Conservation (phyloP, 2,329 filamentous ascomycete genomes). For the Fusarium drepaniforme region DNA sequence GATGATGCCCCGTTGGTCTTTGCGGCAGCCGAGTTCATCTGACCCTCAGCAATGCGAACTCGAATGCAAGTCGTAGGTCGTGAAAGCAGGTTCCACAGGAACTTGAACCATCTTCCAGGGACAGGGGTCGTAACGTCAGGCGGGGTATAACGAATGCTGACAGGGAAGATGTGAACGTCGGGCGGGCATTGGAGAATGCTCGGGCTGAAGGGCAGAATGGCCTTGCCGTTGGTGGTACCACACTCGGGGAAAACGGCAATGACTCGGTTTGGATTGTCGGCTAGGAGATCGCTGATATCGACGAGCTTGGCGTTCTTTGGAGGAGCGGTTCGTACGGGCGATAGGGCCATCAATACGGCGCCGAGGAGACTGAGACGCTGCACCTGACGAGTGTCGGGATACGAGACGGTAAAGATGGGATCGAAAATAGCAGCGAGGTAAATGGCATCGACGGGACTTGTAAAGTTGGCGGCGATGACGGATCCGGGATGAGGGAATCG, state of each 20-base stretch:
- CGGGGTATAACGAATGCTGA: conserved; percentile 90
- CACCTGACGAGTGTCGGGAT: conserved; percentile 79
- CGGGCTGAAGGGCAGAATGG: conserved; percentile 86
- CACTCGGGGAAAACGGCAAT: conserved; percentile 94
- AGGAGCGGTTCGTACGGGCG: conserved; percentile 64
- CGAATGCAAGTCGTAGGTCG: conserved; percentile 90
- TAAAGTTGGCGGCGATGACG: conserved; percentile 91
- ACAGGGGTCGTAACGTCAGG: conserved; percentile 92
- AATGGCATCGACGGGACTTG: conserved; percentile 90
- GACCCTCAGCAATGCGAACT: conserved; percentile 86
- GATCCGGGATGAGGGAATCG: conserved; percentile 83
- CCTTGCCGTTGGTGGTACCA: conserved; percentile 93
- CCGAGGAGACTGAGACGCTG: conserved; percentile 81
- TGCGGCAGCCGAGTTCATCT: conserved; percentile 64
- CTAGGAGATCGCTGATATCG: conserved; percentile 72
- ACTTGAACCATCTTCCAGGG: conserved; percentile 77
- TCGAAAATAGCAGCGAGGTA: conserved; percentile 98
- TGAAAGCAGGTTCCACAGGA: conserved; percentile 88
- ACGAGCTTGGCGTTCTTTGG: conserved; percentile 64
- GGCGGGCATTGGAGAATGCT: conserved; percentile 77
- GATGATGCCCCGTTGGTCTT: conserved; percentile 51
- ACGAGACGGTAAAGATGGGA: conserved; percentile 91
- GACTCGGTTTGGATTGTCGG: conserved; percentile 77
- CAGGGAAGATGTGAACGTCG: conserved; percentile 84
- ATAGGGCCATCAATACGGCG: conserved; percentile 81